Conservation (phyloP, 2,329 filamentous ascomycete genomes). For the Elsinoe fawcettii region DNA sequence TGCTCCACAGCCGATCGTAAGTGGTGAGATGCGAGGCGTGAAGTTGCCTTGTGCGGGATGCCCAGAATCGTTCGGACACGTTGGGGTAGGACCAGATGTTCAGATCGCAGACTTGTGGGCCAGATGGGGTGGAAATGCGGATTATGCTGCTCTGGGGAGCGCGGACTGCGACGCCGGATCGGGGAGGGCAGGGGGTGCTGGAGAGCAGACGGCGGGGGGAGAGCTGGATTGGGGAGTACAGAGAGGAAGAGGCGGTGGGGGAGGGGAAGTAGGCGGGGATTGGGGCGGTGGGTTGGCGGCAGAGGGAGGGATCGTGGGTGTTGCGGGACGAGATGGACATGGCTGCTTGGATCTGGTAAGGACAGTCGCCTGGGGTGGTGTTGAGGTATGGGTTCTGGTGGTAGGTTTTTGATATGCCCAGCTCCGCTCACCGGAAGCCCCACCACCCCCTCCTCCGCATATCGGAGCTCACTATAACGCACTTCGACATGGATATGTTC, state of each 20-base stretch:
- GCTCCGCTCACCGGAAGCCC: not conserved
- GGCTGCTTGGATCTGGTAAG: too few species aligned
- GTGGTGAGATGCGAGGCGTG: conserved; percentile 67
- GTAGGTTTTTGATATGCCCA: not conserved
- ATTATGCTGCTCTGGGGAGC: conserved; percentile 62
- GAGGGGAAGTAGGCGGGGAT: conserved; percentile 20
- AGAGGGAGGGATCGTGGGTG: conserved; percentile 12
- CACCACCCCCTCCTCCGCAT: not conserved
- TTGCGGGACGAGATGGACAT: not conserved
- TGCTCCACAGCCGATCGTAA: conserved; percentile 69
- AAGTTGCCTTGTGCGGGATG: conserved; percentile 67
- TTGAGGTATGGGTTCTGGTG: too few species aligned
- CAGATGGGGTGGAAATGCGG: conserved; percentile 65
- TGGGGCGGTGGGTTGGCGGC: conserved; percentile 8
- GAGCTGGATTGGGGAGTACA: conserved; percentile 25
- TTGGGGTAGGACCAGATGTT: conserved; percentile 76
- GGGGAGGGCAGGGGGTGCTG: conserved; percentile 54
- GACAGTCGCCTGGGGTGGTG: too few species aligned
- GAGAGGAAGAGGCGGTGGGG: conserved; percentile 27
- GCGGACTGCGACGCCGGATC: conserved; percentile 65
- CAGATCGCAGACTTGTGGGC: conserved; percentile 74
- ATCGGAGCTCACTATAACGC: not conserved
- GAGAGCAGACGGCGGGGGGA: conserved; percentile 18
- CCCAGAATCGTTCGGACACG: conserved; percentile 76
- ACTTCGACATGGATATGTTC: too few species aligned